Conservation (phyloP, 2,329 filamentous ascomycete genomes). For the Colletotrichum falcatum region DNA sequence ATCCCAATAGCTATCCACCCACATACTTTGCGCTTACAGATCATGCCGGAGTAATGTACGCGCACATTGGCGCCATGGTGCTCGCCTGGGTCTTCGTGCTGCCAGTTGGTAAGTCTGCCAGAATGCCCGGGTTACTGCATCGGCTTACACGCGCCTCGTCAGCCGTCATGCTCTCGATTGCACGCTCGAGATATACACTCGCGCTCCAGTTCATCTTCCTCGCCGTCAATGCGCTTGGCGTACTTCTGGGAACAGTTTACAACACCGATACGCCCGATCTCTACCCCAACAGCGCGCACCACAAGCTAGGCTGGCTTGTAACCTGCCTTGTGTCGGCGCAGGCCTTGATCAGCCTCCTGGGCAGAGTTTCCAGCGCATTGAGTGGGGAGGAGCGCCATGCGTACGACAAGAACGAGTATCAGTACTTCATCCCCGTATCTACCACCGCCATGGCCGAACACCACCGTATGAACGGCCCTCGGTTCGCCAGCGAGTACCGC, state of each 20-base stretch:
- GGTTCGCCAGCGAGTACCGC: conserved; percentile 56
- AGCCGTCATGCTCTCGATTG: conserved; percentile 90
- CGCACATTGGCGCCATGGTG: conserved; percentile 78
- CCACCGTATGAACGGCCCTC: conserved; percentile 51
- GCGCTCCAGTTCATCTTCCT: conserved; percentile 76
- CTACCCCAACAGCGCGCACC: conserved; percentile 89
- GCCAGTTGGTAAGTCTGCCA: conserved; percentile 71
- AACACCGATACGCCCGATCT: conserved; percentile 85
- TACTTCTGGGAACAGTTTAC: conserved; percentile 77
- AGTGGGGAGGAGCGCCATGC: conserved; percentile 8
- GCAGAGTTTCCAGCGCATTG: conserved; percentile 63
- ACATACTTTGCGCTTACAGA: conserved; percentile 71
- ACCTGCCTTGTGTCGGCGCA: conserved; percentile 80
- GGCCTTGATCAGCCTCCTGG: conserved; percentile 74
- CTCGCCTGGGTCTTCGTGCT: conserved; percentile 79
- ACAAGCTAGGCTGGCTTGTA: conserved; percentile 87
- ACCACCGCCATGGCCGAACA: conserved; percentile 66
- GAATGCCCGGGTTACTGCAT: conserved; percentile 5
- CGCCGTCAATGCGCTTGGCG: conserved; percentile 70
- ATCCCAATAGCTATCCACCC: conserved; percentile 51
- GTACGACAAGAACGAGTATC: conserved; percentile 58
- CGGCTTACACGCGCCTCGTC: conserved; percentile 29
- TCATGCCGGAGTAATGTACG: conserved; percentile 69
- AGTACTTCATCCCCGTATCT: conserved; percentile 72
- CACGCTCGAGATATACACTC: conserved; percentile 80